Evolutionary conservation across 768 basidiomycete genomes (phyloP), one percentile per base, ranked within the genome.

Genomic region (Hydnum rufescens): DNA sequence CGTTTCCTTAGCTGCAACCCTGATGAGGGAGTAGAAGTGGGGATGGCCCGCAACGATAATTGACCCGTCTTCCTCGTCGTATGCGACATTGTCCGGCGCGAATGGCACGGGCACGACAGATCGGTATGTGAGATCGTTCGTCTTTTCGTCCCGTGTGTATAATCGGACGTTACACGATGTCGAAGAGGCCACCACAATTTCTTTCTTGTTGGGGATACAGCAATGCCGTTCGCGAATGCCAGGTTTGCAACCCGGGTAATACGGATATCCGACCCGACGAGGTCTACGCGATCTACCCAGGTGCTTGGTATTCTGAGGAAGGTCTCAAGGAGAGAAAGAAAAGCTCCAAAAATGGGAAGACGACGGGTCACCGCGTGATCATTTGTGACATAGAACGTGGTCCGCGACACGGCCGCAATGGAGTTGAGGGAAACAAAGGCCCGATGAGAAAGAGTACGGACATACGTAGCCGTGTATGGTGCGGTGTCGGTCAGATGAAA

Each of bases 361-460:
- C 82, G 75, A 4, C 77, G 71, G 2, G 79, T 82, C 59, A 81
- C 61, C 32, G 74, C 63, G 58, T 85, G 82, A 61, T 85, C 82
- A 60, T 85, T 80, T 39, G 74, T 73, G 48, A 84, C 71, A 59
- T 78, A 83, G 62, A 85, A 83, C 1, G 78, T 73, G 53, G 73
- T 70, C 1, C 77, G 74, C 42, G 77, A 74, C 5, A 80, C 77
- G 30, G 80, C 62, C 18, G 80, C 75, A 54, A 85, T 61, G 2
- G 77, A 67, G 60, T 85, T 85, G 13, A 28, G 44, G 5, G 80
- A 70, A 29, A 78, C 63, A 57, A 82, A 76, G 51, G 71, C 71
- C 3, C 70, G 70, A 16, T 74, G 74, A 19, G 70, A 65, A 42
- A 84, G 68, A 5, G 80, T 82, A 57, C 74, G 75, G 30, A 80